These are phyloP conservation scores for Fusarium sp. DNA, from an alignment of 2,329 filamentous ascomycete genomes.

Conservation along the genomic window DNA sequence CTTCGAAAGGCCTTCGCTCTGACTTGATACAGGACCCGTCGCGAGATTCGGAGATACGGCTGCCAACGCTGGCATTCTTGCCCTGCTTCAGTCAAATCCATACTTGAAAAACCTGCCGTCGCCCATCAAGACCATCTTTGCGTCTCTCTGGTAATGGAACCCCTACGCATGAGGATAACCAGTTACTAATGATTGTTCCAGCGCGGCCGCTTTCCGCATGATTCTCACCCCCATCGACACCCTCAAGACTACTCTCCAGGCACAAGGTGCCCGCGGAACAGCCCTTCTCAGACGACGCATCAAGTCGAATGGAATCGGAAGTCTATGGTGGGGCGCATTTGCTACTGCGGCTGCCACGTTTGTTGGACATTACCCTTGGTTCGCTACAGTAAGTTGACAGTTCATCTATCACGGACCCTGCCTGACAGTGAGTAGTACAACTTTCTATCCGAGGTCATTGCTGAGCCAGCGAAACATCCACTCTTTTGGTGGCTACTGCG, in stretches of 20 bases:
- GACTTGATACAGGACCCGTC: slow-evolving; percentile 52
- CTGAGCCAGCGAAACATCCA: slow-evolving; percentile 55
- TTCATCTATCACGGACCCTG: accelerated
- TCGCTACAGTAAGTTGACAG: slow-evolving; percentile 55
- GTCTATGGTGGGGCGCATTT: slow-evolving; percentile 63
- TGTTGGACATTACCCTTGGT: slow-evolving; percentile 64
- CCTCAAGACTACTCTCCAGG: slow-evolving; percentile 63
- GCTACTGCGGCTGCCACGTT: slow-evolving; percentile 63
- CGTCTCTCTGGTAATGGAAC: slow-evolving; percentile 54
- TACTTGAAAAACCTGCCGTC: slow-evolving; percentile 58
- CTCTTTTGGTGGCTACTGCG: slow-evolving; percentile 58
- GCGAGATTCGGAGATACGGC: slow-evolving; percentile 62
- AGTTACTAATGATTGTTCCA: slow-evolving; percentile 16
- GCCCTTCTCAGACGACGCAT: slow-evolving; percentile 57
- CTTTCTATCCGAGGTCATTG: slow-evolving; percentile 53
- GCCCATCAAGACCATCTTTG: slow-evolving; percentile 59
- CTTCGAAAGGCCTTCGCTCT: accelerated
- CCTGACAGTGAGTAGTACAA: slow-evolving; percentile 54
- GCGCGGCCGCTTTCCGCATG: slow-evolving; percentile 61
- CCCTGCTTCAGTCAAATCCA: slow-evolving; percentile 59
- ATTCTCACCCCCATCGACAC: slow-evolving; percentile 62
- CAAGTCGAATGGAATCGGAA: slow-evolving; percentile 58
- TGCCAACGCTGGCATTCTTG: slow-evolving; percentile 63
- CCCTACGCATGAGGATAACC: neutral
- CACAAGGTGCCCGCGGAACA: slow-evolving; percentile 59